Base-by-base conservation (phyloP, 257 asterid genomes). In the Solanum etuberosum region DNA sequence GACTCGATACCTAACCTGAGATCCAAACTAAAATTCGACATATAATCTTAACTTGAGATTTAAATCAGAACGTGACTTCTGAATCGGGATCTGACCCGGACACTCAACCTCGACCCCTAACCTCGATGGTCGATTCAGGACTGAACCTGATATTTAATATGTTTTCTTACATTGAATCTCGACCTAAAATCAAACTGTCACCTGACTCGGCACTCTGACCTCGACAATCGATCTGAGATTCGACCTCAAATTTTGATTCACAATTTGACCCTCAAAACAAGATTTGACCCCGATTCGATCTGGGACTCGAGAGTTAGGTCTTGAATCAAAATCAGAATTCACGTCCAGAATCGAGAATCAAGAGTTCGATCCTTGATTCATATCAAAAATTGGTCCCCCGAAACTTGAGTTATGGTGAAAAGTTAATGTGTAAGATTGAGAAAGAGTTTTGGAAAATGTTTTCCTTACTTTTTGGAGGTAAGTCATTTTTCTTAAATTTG, bases 1-100 rank as follows among this genome's bases (percentile, higher is more conserved):
- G 16, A 51, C 0, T 51, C 1, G 61, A 2, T 51, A 51, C 7
- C 3, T 3, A 9, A 16, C 0, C 2, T 43, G 0, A 43, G 51
- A 13, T 46, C 4, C 1, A 9, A 51, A 8, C 23, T 48, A 6
- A 48, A 48, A 48, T 48, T 48, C 0, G 3, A 16, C 9, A 23
- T 51, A 16, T 1, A 51, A 6, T 51, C 61, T 51, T 51, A 16
- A 51, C 23, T 51, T 9, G 4, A 51, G 9, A 51, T 51, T 51
- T 9, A 46, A 46, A 46, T 46, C 6, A 46, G 1, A 46, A 46
- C 2, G 6, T 46, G 54, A 46, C 54, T 46, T 43, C 4, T 42
- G 46, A 42, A 42, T 42, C 4, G 4, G 4, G 9, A 9, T 40
- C 1, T 46, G 1, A 51, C 9, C 8, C 0, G 1, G 9, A 51